Conservation (phyloP, 2,329 filamentous ascomycete species). For the Aureobasidium sp. region DNA sequence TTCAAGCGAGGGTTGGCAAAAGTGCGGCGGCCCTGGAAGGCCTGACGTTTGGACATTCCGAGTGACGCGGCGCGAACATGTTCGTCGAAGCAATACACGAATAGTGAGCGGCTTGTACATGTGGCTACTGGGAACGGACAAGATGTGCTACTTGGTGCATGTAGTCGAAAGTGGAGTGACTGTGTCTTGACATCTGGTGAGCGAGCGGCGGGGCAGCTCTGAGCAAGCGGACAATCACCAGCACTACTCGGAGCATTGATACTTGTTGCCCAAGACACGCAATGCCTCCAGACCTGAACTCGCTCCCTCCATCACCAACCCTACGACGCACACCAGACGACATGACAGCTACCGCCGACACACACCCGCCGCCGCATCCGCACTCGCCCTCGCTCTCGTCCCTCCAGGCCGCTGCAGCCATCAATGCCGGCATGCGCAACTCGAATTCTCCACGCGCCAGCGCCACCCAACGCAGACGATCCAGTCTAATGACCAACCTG, state of each 20-base stretch:
- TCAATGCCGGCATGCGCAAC: conserved; percentile 52
- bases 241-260: not conserved
- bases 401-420: conserved; percentile 68
- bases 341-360: conserved; percentile 1
- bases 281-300: conserved; percentile 55
- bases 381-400: conserved; percentile 59
- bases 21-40: not conserved
- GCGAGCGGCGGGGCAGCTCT: not conserved
- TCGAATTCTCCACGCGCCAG: conserved; percentile 13
- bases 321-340: conserved; percentile 12
- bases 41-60: not conserved
- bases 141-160: not conserved
- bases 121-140: not conserved
- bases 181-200: not conserved
- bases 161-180: not conserved
- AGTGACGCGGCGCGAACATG: not conserved
- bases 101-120: not conserved
- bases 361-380: conserved; percentile 54
- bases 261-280: conserved; percentile 4
- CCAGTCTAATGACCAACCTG: conserved; percentile 64
- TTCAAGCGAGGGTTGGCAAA: not conserved
- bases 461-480: conserved; percentile 44
- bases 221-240: not conserved
- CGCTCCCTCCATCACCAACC: conserved; percentile 46
- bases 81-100: not conserved